A percentile compares a stretch with the other conserved stretches of the same genome.
These are phyloP conservation scores for Rhizopus sp. DNA, from an alignment of 371 early-diverging fungal species.

Conservation along the genomic window DNA sequence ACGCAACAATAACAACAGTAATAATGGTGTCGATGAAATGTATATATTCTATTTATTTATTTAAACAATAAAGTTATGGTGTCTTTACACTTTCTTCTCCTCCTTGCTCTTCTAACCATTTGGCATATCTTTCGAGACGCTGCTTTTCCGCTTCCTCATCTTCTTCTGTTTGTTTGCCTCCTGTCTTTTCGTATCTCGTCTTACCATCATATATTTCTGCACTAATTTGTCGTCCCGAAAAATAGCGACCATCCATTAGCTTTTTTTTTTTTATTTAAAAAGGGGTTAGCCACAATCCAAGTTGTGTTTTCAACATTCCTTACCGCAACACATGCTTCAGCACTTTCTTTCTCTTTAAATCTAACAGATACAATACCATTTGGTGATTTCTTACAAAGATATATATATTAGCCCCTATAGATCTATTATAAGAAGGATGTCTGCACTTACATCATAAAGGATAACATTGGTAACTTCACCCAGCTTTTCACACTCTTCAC, in stretches of 20 bases:
- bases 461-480: conserved; percentile 93
- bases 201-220: conserved; percentile 86
- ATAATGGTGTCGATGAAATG: background rate
- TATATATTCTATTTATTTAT: conserved; percentile 4
- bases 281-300: background rate
- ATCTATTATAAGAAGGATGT: background rate
- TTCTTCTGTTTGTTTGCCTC: conserved; percentile 49
- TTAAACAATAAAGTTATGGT: conserved; percentile 14
- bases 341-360: conserved; percentile 80
- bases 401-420: background rate
- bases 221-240: conserved; percentile 82
- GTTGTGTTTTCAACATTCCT: conserved; percentile 1
- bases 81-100: conserved; percentile 27
- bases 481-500: conserved; percentile 89
- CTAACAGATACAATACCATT: conserved; percentile 90
- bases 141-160: conserved; percentile 73
- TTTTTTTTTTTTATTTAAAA: conserved; percentile 22
- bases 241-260: conserved; percentile 90
- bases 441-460: conserved; percentile 75
- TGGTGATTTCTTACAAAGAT: conserved; percentile 61
- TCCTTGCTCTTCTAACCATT: conserved; percentile 73
- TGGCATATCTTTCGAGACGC: conserved; percentile 77
- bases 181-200: conserved; percentile 58
- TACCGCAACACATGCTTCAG: conserved; percentile 81
- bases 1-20: background rate